Base-by-base conservation (phyloP, 768 basidiomycete species). In the Pisolithus albus region DNA sequence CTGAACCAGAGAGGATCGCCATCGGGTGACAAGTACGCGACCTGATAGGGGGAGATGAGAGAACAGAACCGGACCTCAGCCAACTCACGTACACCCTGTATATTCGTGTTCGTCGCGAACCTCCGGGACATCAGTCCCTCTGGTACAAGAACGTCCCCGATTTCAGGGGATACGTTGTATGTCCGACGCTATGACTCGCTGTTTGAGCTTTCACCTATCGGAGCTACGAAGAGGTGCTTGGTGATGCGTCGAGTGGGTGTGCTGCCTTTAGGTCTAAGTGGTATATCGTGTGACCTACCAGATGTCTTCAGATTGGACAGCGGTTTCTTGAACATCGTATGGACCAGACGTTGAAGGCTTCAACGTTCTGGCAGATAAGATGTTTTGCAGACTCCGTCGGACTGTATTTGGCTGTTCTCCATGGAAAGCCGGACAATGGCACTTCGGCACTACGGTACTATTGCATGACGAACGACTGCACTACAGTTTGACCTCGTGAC, bases 1-100 rank as follows among this genome's bases (percentile, higher is more conserved):
- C 79, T 80, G 57, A 92, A 87, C 88, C 89, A 92, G 32, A 90
- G 67, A 0, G 89, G 89, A 57, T 86, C 80, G 21, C 85, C 84
- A 19, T 80, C 77, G 5, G 77, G 66, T 7, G 80, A 75, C 16
- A 87, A 60, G 66, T 88, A 89, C 1, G 76, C 74, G 18, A 82
- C 72, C 88, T 89, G 18, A 50, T 23, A n/a, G 36, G 18, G n/a
- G 40, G 4, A 4, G 40, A 41, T 44, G 26, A 28, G 43, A 56
- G 26, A 5, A 24, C 24, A 2, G 18, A 32, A n/a, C n/a, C n/a
- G n/a, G n/a, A n/a, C n/a, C n/a, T n/a, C n/a, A n/a, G n/a, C n/a
- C n/a, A n/a, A n/a, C 10, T 51, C 44, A 48, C 63, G 49, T 32
- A 90, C 88, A 7, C 87, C 85, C 50, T 74, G 79, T 50, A 87